These are phyloP conservation scores for Amanita jacksonii DNA, from an alignment of 768 basidiomycete genomes.

Conservation along the genomic window DNA sequence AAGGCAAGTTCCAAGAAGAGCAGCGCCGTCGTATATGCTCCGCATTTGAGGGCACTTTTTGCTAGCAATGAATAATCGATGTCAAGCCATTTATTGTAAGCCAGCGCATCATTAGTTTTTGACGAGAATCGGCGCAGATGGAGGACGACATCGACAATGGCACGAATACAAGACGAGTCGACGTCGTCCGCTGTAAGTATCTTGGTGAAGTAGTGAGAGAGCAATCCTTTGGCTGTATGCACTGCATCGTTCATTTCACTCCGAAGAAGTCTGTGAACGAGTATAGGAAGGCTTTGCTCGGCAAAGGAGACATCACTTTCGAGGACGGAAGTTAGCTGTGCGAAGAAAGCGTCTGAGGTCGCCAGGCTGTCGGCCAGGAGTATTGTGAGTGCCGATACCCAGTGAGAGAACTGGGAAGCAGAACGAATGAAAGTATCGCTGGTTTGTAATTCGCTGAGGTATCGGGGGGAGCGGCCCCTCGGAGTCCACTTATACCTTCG, in stretches of 20 bases:
- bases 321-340: constrained; percentile 54
- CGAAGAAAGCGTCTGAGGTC: constrained; percentile 50
- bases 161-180: constrained; percentile 35
- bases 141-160: constrained; percentile 67
- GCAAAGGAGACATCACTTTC: constrained; percentile 47
- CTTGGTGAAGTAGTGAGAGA: constrained; percentile 50
- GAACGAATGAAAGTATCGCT: constrained; percentile 25
- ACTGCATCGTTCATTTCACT: constrained; percentile 15
- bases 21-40: constrained; percentile 83
- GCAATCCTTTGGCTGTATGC: constrained; percentile 15
- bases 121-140: constrained; percentile 66
- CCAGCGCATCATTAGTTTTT: constrained; percentile 25
- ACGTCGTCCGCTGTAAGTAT: constrained; percentile 35
- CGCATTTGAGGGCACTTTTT: constrained; percentile 62
- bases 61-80: constrained; percentile 68
- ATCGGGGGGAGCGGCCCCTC: constrained; percentile 19
- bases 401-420: constrained; percentile 43
- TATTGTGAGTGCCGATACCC: constrained; percentile 52
- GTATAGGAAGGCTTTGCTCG: constrained; percentile 57
- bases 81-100: constrained; percentile 74
- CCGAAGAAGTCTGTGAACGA: constrained; percentile 62
- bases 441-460: constrained; percentile 29
- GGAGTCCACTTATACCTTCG: constrained; percentile 32
- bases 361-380: constrained; percentile 54
- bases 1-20: constrained; percentile 79